Percentiles rank a stretch among this genome's conserved stretches.
Evolutionary conservation across 1,284 basidiomycete species (phyloP).

Genomic region (Fomitopsis betulina): DNA sequence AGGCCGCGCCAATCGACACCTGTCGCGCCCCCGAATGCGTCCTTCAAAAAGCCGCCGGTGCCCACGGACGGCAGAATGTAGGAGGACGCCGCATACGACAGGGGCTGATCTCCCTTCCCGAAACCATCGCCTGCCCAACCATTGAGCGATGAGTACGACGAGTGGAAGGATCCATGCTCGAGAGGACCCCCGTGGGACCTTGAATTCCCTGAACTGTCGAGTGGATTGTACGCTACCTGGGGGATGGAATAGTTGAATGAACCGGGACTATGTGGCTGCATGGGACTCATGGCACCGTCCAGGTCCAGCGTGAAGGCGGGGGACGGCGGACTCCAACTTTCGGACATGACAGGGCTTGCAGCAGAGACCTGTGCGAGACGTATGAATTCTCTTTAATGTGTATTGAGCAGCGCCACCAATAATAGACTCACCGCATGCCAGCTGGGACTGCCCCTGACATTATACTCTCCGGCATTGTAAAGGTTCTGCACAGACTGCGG

Average conservation of each 20-base stretch:
- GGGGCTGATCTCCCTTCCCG: conserved; percentile 13
- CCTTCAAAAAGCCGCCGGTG: conserved; percentile 20
- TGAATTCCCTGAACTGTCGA: conserved; percentile 1
- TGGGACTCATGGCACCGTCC: conserved; percentile 17
- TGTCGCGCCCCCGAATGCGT: conserved; percentile 24
- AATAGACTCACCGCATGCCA: conserved; percentile 20
- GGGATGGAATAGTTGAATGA: conserved; percentile 5
- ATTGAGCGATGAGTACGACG: conserved; percentile 27
- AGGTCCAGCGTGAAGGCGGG: conserved; percentile 18
- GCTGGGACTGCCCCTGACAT: conserved; percentile 11
- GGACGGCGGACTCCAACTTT: conserved; percentile 15
- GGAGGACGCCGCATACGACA: conserved; percentile 10
- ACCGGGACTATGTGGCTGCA: conserved; percentile 15
- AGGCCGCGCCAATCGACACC: conserved; percentile 17
- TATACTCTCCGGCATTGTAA: conserved; percentile 6
- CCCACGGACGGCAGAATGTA: conserved; percentile 14
- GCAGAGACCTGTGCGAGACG: conserved; percentile 10
- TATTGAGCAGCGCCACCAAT: conserved; percentile 9
- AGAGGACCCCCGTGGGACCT: conserved; percentile 12
- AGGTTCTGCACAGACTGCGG: conserved; percentile 13
- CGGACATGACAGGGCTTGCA: conserved; percentile 8
- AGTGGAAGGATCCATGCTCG: conserved; percentile 14
- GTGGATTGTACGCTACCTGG: conserved; percentile 8
- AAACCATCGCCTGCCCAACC: conserved; percentile 25
- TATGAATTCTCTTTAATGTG: conserved; percentile 6